Evolutionary conservation across 2,329 filamentous ascomycete genomes (phyloP).

Genomic region (Aspergillus sp.): DNA sequence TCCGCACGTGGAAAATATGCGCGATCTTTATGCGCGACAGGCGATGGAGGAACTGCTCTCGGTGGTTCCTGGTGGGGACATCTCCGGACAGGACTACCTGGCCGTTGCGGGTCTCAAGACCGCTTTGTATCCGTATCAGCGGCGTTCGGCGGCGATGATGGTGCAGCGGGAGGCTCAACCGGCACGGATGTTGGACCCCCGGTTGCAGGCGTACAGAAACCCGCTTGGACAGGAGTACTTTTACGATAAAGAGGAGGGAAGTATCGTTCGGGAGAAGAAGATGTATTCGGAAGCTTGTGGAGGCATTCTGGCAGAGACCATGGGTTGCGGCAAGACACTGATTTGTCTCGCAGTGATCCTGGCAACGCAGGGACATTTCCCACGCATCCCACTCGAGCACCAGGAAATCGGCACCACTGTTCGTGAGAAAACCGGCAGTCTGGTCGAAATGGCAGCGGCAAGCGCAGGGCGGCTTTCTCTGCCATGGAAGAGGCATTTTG

Average conservation of each 20-base stretch:
- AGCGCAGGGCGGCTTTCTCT: constrained; percentile 57
- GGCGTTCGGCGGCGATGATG: constrained; percentile 73
- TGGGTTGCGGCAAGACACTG: constrained; percentile 69
- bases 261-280: constrained; percentile 56
- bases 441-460: constrained; percentile 69
- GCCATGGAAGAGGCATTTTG: constrained; percentile 62
- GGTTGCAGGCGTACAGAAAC: constrained; percentile 53
- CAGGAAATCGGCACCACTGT: constrained; percentile 36
- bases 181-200: constrained; percentile 60
- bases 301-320: constrained; percentile 48
- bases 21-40: constrained; percentile 22
- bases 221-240: constrained; percentile 60
- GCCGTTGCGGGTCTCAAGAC: constrained; percentile 42
- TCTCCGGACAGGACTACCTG: constrained; percentile 7
- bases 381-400: constrained; percentile 53
- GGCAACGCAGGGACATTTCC: constrained; percentile 62
- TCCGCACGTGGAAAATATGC: constrained; percentile 22
- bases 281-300: constrained; percentile 67
- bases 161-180: constrained; percentile 67
- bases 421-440: constrained; percentile 48
- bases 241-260: constrained; percentile 57
- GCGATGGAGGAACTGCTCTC: constrained; percentile 33
- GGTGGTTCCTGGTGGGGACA: constrained; percentile 3
- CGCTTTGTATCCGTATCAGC: constrained; percentile 67
- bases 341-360: constrained; percentile 73